These are phyloP conservation scores for Penicillium roqueforti DNA, from an alignment of 495 filamentous ascomycete genomes.

Conservation along the genomic window DNA sequence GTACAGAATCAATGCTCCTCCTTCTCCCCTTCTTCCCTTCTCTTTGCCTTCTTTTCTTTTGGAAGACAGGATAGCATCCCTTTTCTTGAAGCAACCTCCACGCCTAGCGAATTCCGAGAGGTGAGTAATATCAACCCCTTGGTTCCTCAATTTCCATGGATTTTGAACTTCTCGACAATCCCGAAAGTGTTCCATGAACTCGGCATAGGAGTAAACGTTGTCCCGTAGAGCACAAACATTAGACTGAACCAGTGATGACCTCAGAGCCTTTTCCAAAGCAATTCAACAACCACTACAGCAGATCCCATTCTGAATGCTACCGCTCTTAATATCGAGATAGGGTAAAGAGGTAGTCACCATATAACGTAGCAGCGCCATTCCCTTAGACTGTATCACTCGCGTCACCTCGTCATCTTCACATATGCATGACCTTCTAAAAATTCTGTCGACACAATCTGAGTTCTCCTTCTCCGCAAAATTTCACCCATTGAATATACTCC, in stretches of 20 bases:
- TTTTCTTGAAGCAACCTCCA: constrained; percentile 9
- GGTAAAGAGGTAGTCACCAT: constrained; percentile 14
- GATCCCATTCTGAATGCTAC: constrained; percentile 8
- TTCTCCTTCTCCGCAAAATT: constrained; percentile 5
- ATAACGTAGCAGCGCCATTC: constrained; percentile 7
- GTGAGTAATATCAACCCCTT: constrained; percentile 1
- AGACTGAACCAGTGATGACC: constrained; percentile 1
- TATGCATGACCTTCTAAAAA: too few relatives aligned
- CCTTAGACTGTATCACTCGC: not conserved
- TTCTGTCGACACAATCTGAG: constrained; percentile 1
- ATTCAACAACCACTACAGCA: constrained; percentile 13
- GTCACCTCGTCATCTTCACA: not conserved
- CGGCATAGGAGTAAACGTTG: constrained; percentile 12
- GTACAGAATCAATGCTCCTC: too few relatives aligned
- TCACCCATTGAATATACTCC: constrained; percentile 13
- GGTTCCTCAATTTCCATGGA: constrained; percentile 5
- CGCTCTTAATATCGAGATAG: constrained; percentile 11
- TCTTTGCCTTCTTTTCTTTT: too few relatives aligned
- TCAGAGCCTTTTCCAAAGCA: constrained; percentile 10
- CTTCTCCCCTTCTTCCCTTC: too few relatives aligned
- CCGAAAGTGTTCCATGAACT: constrained; percentile 10
- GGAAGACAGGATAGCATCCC: too few relatives aligned
- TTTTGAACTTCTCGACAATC: constrained; percentile 8
- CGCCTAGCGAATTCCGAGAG: constrained; percentile 10
- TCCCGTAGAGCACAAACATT: constrained; percentile 9